Evolutionary conservation across 2,329 filamentous ascomycete species (phyloP).

Genomic region (Exserohilum rostratum): DNA sequence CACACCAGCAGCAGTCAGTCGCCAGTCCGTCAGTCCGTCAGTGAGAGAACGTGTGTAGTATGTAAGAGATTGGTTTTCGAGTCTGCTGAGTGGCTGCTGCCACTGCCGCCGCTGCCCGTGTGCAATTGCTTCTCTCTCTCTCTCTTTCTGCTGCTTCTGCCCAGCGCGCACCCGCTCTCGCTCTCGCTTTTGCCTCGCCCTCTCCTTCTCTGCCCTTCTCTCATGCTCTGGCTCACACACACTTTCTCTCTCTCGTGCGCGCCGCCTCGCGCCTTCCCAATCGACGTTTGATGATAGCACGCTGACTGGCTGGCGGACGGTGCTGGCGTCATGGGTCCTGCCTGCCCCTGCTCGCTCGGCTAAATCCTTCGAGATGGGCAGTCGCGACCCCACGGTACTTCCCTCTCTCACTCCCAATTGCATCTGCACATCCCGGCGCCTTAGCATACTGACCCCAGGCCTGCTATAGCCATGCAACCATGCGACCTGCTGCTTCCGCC

Average conservation of each 20-base stretch:
- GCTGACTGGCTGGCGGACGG: too few species aligned
- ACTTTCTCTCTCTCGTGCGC: neutral
- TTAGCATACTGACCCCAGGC: constrained; percentile 13
- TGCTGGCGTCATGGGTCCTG: neutral
- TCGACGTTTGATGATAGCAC: constrained; percentile 1
- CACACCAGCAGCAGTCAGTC: too few species aligned
- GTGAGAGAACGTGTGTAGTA: too few species aligned
- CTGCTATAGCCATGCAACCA: constrained; percentile 24
- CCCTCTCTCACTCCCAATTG: constrained; percentile 8
- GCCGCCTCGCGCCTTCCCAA: neutral
- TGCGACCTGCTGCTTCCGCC: constrained; percentile 23
- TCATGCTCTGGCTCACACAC: neutral
- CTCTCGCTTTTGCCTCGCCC: neutral
- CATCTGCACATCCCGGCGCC: neutral
- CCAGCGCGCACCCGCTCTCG: too few species aligned
- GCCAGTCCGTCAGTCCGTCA: too few species aligned
- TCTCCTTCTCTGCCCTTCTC: neutral
- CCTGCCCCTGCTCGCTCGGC: constrained; percentile 20
- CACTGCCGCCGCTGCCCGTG: neutral
- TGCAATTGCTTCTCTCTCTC: neutral
- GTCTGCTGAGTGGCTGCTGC: neutral
- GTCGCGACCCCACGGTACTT: constrained; percentile 18
- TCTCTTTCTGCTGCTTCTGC: too few species aligned
- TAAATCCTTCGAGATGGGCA: constrained; percentile 28
- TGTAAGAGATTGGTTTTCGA: too few species aligned